These are phyloP conservation scores for Nepenthes gracilis DNA, from an alignment of 148 eudicot species.

Conservation along the genomic window DNA sequence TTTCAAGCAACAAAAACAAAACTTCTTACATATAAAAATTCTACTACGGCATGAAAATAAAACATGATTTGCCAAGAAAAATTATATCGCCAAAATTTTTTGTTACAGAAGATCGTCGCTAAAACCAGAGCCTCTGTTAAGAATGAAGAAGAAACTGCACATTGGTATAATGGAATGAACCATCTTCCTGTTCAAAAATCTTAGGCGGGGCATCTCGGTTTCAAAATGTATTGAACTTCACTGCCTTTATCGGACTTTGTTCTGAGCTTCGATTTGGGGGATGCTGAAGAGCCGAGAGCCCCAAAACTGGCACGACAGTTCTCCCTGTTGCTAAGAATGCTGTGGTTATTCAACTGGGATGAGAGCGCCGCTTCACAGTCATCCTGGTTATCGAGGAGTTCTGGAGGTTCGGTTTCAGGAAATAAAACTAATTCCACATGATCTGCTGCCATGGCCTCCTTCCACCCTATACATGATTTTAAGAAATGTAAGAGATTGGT, in stretches of 20 bases:
- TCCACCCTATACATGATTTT: conserved; percentile 1
- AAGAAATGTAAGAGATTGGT: neutral
- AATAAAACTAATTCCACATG: neutral
- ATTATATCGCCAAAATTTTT: neutral
- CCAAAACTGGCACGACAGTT: neutral
- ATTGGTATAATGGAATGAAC: neutral
- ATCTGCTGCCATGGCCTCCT: conserved; percentile 5
- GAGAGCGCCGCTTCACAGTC: neutral
- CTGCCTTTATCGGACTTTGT: neutral
- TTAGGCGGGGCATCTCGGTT: neutral
- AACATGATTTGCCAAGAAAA: neutral
- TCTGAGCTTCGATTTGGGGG: neutral
- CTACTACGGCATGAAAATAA: neutral
- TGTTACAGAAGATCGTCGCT: neutral
- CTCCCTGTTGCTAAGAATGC: neutral
- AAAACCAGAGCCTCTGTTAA: neutral
- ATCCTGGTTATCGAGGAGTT: neutral
- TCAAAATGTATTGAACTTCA: neutral
- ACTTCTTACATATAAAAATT: neutral
- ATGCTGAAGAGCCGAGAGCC: neutral
- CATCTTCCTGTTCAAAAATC: neutral
- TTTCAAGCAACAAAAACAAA: too few species aligned
- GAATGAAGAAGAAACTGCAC: conserved; percentile 3
- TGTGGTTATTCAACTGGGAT: neutral
- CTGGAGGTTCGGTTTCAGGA: neutral